Evolutionary conservation across 441 rosid genomes (phyloP).

Genomic region (Adansonia gregorii): DNA sequence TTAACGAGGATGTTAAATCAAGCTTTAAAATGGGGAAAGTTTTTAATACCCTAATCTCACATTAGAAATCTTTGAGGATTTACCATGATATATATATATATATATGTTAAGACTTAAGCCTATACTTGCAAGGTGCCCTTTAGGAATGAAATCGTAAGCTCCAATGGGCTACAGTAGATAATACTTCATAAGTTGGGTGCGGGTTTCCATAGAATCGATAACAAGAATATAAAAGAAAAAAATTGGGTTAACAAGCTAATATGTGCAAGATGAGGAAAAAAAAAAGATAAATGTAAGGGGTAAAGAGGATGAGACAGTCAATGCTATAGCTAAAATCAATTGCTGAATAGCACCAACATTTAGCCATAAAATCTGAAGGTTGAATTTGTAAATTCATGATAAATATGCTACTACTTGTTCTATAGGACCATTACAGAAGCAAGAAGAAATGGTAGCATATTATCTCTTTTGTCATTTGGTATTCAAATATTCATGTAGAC

Average conservation of each 20-base stretch:
- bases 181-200: too few species aligned
- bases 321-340: neutral
- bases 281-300: neutral
- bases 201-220: neutral
- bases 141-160: too few species aligned
- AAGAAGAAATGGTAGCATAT: neutral
- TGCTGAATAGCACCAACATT: neutral
- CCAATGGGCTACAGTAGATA: too few species aligned
- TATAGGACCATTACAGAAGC: neutral
- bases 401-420: neutral
- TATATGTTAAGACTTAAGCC: too few species aligned
- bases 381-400: neutral
- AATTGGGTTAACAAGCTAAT: neutral
- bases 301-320: neutral
- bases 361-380: neutral
- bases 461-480: neutral
- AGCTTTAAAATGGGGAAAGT: too few species aligned
- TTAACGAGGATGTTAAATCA: too few species aligned
- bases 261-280: neutral
- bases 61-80: too few species aligned
- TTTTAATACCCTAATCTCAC: too few species aligned
- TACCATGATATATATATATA: too few species aligned
- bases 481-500: neutral
- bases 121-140: too few species aligned
- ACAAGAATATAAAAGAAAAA: neutral